Base-by-base conservation (phyloP, 768 basidiomycete genomes). In the Boletus reticulatus region DNA sequence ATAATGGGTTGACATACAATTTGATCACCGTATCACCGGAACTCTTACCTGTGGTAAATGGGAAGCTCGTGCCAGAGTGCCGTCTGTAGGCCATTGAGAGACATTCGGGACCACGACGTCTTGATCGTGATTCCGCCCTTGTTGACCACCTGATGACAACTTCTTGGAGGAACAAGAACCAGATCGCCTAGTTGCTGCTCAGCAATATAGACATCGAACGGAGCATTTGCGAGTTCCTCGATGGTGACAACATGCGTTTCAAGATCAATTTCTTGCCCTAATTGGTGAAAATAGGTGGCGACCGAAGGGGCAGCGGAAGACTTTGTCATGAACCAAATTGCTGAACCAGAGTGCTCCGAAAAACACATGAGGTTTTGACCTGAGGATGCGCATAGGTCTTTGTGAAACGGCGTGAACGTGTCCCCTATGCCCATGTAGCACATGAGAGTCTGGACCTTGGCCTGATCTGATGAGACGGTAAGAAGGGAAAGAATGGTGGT, bases 351-450 rank as follows among this genome's bases (percentile, higher is more conserved):
- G 22, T 83, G 72, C 65, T 90, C 88, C 0, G 91, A 82, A 66
- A 88, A 87, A 63, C 86, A 87, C 91, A 94, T 93, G 20, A 94
- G 73, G 65, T 94, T 94, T 52, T 93, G 91, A 11, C 92, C 91
- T 7, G 87, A 86, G 4, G 89, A 92, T 2, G 82, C 89, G 62
- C 91, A 94, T 0, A 87, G 78, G 70, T 94, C 91, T 66, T 92
- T 93, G 66, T 94, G 92, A 53, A 83, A 87, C 1, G 91, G 86
- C 0, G 92, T 94, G 67, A 83, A 92, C 0, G 92, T 93, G 58
- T 89, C 91, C 0, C 87, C 88, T 52, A 87, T 76, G 8, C 92
- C 92, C 7, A 92, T 70, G 62, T 94, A 94, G 63, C 88, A 91
- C 89, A 94, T 92, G 5, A 94, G 72, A 0, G 89, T 92, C 63